Evolutionary conservation across 257 asterid genomes (phyloP).

Genomic region (Primulina eburnea): DNA sequence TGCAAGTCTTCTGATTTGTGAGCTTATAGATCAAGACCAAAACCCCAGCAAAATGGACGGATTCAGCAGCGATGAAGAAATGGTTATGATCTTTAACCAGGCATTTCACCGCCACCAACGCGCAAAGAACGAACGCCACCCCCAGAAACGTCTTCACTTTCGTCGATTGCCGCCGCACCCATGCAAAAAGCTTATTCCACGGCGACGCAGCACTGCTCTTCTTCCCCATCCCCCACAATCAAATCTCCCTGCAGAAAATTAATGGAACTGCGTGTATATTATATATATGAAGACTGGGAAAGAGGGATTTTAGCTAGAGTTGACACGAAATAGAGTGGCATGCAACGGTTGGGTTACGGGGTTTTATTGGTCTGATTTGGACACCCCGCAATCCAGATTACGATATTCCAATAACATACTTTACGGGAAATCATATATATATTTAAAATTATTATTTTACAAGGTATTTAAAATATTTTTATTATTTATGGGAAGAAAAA

Average conservation of each 20-base stretch:
- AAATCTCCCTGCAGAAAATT: background rate
- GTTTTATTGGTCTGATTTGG: background rate
- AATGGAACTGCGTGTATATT: background rate
- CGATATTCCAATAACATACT: no score
- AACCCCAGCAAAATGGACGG: constrained; percentile 64
- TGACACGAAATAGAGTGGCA: background rate
- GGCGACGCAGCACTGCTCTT: constrained; percentile 55
- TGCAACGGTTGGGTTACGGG: background rate
- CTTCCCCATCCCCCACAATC: constrained; percentile 50
- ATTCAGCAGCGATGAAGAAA: constrained; percentile 63
- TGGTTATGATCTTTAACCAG: constrained; percentile 49
- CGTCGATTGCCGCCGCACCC: constrained; percentile 77
- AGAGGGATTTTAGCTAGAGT: background rate
- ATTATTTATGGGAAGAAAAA: no score
- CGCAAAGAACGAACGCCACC: constrained; percentile 26
- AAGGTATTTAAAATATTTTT: no score
- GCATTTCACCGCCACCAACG: constrained; percentile 62
- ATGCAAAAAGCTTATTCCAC: constrained; percentile 52
- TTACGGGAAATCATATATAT: no score
- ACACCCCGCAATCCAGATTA: background rate
- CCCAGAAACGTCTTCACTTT: constrained; percentile 66
- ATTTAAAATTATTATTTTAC: no score
- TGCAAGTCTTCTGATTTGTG: constrained; percentile 65
- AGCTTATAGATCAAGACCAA: constrained; percentile 77
- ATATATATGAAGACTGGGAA: background rate